phyloP scores from a whole-genome alignment of 805 yeast genomes.

The Tetrapisispora taiwanensis region DNA sequence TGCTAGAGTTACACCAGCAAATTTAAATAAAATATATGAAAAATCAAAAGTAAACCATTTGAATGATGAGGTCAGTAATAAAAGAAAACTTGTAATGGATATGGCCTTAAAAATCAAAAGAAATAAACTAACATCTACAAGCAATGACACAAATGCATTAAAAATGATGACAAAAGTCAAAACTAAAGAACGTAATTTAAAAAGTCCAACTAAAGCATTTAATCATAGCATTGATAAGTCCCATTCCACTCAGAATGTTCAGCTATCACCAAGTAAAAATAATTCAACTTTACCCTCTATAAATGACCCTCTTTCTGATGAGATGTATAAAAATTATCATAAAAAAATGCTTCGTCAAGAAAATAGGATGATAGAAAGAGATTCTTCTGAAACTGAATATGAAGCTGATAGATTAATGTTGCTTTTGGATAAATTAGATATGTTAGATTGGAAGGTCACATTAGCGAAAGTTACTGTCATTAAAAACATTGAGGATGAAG shows the following conservation, averaged over 20 bases:
- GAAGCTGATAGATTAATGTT: conserved; percentile 44
- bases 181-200: too few species aligned
- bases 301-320: conserved; percentile 41
- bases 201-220: too few species aligned
- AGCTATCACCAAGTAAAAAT: neutral
- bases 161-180: neutral
- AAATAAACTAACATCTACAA: neutral
- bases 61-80: conserved; percentile 4
- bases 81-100: conserved; percentile 9
- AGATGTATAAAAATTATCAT: conserved; percentile 39
- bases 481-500: conserved; percentile 35
- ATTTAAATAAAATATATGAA: neutral
- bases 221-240: too few species aligned
- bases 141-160: neutral
- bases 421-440: conserved; percentile 36
- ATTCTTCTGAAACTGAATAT: conserved; percentile 32
- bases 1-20: conserved; percentile 4
- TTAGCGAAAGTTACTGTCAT: conserved; percentile 42
- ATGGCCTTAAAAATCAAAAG: conserved; percentile 15
- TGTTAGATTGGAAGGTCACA: conserved; percentile 39
- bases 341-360: conserved; percentile 56
- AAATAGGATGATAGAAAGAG: conserved; percentile 49
- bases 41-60: neutral
- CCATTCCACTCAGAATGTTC: neutral
- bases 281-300: neutral